Conservation (phyloP, 352 stramenopile genomes). For the Globisporangium emineosum region DNA sequence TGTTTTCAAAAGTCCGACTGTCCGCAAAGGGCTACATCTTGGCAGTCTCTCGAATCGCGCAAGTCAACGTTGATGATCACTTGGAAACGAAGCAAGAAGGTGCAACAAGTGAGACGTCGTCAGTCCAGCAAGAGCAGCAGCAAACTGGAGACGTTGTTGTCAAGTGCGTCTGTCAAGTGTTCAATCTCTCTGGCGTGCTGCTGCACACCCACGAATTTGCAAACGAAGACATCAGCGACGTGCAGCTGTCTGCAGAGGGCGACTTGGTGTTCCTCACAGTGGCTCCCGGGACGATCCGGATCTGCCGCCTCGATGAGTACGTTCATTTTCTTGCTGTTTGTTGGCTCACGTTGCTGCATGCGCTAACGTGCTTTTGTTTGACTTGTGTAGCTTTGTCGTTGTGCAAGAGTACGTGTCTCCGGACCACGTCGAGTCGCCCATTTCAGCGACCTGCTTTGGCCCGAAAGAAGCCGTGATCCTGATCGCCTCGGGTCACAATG, state of each 20-base stretch:
- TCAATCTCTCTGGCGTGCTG: conserved; percentile 62
- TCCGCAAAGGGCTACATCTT: conserved; percentile 67
- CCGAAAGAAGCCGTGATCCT: conserved; percentile 79
- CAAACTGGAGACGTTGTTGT: not conserved
- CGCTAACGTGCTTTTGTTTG: conserved; percentile 11
- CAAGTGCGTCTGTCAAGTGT: conserved; percentile 51
- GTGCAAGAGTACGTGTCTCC: conserved; percentile 70
- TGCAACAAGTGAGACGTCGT: not conserved
- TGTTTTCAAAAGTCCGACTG: conserved; percentile 46
- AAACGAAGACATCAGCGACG: conserved; percentile 38
- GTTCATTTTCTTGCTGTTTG: conserved; percentile 15
- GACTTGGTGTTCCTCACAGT: conserved; percentile 73
- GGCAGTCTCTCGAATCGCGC: conserved; percentile 28
- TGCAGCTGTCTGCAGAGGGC: conserved; percentile 66
- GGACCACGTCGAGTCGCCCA: conserved; percentile 27
- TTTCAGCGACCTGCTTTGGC: conserved; percentile 64
- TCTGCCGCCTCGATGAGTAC: conserved; percentile 83
- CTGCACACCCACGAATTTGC: conserved; percentile 48
- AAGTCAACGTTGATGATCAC: not conserved
- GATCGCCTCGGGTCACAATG: conserved; percentile 56
- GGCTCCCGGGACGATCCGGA: conserved; percentile 35
- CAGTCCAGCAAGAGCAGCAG: not conserved
- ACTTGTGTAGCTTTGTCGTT: conserved; percentile 44
- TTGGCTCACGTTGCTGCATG: not conserved
- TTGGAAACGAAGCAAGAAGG: not conserved